Evolutionary conservation across 1,284 basidiomycete genomes (phyloP).

Genomic region (Tremellales sp.): DNA sequence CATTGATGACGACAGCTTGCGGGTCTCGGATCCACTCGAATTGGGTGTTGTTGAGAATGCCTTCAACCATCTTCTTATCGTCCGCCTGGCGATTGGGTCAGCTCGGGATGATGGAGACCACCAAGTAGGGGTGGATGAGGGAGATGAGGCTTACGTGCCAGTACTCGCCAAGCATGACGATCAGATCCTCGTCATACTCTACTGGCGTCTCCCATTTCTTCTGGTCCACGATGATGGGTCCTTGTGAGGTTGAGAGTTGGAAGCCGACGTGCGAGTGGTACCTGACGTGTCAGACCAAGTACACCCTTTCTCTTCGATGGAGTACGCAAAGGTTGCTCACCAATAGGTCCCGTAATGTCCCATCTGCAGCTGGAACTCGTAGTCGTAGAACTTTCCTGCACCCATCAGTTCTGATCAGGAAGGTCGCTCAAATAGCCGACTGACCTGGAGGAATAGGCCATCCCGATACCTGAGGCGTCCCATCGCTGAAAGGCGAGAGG

Average conservation of each 20-base stretch:
- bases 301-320: neutral
- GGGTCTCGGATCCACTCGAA: conserved; percentile 10
- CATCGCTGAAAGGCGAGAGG: conserved; percentile 8
- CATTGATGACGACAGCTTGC: conserved; percentile 9
- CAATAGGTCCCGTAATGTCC: conserved; percentile 1
- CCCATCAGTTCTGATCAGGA: no score
- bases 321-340: neutral
- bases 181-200: conserved; percentile 12
- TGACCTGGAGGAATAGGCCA: conserved; percentile 12
- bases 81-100: conserved; percentile 2
- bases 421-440: no score
- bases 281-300: conserved; percentile 3
- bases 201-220: conserved; percentile 3
- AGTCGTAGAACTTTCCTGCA: conserved; percentile 15
- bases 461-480: conserved; percentile 6
- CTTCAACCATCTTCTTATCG: conserved; percentile 2
- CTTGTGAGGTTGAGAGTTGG: conserved; percentile 9
- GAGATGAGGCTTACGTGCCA: conserved; percentile 7
- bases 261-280: conserved; percentile 11
- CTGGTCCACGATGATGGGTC: conserved; percentile 12
- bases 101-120: neutral
- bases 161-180: conserved; percentile 10
- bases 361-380: conserved; percentile 8
- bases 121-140: neutral
- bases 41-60: conserved; percentile 7